Evolutionary conservation across 768 basidiomycete species (phyloP).

Genomic region (Filobasidium wieringae): DNA sequence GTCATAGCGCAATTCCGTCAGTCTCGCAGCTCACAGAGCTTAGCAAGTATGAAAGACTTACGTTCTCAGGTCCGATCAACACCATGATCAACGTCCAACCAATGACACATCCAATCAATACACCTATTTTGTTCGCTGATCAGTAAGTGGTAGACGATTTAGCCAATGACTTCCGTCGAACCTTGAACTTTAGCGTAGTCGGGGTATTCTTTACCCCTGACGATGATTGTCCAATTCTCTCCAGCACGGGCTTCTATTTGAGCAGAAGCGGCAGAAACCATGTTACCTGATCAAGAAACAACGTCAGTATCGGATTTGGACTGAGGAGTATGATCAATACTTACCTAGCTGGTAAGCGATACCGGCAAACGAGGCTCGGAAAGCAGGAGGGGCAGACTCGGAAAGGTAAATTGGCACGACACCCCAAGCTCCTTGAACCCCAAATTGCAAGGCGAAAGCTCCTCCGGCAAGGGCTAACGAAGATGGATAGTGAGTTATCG

Average conservation of each 20-base stretch:
- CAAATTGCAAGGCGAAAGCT: conserved; percentile 57
- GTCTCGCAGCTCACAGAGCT: background rate
- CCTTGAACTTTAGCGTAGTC: conserved; percentile 17
- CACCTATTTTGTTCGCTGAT: conserved; percentile 50
- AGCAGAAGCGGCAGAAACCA: conserved; percentile 57
- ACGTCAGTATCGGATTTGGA: background rate
- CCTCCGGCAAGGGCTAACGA: conserved; percentile 51
- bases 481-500: background rate
- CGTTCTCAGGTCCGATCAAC: conserved; percentile 65
- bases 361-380: conserved; percentile 77
- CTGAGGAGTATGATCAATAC: conserved; percentile 11
- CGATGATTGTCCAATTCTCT: conserved; percentile 44
- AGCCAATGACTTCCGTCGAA: background rate
- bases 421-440: conserved; percentile 84
- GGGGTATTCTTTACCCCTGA: conserved; percentile 1
- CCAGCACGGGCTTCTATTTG: conserved; percentile 71
- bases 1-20: background rate
- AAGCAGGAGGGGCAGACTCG: conserved; percentile 77
- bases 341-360: conserved; percentile 72
- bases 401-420: conserved; percentile 73
- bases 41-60: background rate
- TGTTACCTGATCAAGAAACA: conserved; percentile 46
- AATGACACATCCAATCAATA: conserved; percentile 71
- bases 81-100: conserved; percentile 65
- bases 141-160: too few species aligned